Evolutionary conservation across 2,329 filamentous ascomycete genomes (phyloP), one percentile per base, ranked within the genome.

Genomic region (Diaporthe vaccinii): DNA sequence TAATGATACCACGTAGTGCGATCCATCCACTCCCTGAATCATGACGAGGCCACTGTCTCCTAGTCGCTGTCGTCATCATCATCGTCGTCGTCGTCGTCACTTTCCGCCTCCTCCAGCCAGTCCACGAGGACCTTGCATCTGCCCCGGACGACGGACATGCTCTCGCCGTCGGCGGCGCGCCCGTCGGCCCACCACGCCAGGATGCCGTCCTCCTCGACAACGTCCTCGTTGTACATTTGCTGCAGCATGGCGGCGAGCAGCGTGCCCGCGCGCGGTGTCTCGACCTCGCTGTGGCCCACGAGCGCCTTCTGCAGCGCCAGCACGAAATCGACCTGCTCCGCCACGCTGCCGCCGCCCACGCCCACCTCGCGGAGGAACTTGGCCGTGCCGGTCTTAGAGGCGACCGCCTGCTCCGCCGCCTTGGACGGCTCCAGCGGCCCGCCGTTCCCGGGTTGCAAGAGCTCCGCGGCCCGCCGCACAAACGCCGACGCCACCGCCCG

Each of bases 191-290:
- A 98, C 97, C 97, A 99, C 65, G 90, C 89, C 80, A 96, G 86
- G 78, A 98, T 94, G 0, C 94, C 95, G 57, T 98, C 96, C 81
- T 98, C 95, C 82, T 98, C 95, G 1, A 98, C 85, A 22, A 98
- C 89, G 78, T 98, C 97, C 67, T 94, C 84, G 78, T 94, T 91
- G 82, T 98, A 97, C 70, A 98, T 87, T 83, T 95, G 94, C 85
- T 97, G 97, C 78, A 95, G 90, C 79, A 95, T 87, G 53, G 93
- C 94, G 4, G 96, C 89, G 46, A 98, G 89, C 14, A 98, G 89
- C 84, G 80, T 93, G 17, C 90, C 89, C 4, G 86, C 85, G 75
- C 84, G 86, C 34, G 81, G 80, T 36, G 83, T 78, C 74, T 90
- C 89, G 51, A 87, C 89, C 4, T 91, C 92, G 34, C 36, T 53